These are phyloP conservation scores for Plasmodium yoelii DNA, from an alignment of 169 alveolate genomes.

Conservation along the genomic window DNA sequence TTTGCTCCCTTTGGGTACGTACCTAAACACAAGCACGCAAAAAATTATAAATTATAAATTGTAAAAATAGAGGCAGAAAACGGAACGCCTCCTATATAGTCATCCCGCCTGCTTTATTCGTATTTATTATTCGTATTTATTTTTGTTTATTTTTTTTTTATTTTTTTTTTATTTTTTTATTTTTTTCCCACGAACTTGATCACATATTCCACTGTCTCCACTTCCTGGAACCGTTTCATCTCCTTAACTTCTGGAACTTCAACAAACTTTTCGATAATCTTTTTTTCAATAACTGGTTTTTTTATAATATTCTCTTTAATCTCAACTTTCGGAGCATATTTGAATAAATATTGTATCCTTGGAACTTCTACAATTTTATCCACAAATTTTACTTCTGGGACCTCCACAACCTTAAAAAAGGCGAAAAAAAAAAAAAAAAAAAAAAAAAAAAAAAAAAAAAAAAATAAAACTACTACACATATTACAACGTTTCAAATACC, in stretches of 20 bases:
- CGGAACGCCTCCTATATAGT: background rate
- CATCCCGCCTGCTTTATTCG: background rate
- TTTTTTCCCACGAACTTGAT: slow-evolving; percentile 68
- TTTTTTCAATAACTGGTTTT: slow-evolving; percentile 84
- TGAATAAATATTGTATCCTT: slow-evolving; percentile 82
- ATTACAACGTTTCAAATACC: background rate
- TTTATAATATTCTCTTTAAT: slow-evolving; percentile 86
- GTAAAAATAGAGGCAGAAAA: background rate
- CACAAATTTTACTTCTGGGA: slow-evolving; percentile 87
- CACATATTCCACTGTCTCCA: slow-evolving; percentile 84
- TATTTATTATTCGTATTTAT: no score
- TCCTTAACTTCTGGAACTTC: slow-evolving; percentile 86
- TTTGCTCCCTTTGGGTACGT: slow-evolving; percentile 78
- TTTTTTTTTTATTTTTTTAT: background rate
- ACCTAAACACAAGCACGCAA: slow-evolving; percentile 55
- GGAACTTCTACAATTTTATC: slow-evolving; percentile 89
- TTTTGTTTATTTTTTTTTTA: no score
- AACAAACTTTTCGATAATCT: slow-evolving; percentile 87
- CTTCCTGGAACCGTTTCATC: slow-evolving; percentile 83
- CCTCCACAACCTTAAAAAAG: slow-evolving; percentile 84
- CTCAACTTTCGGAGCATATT: slow-evolving; percentile 87
- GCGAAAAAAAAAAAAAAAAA: background rate
- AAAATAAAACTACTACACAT: background rate
- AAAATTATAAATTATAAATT: background rate
- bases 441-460: background rate